Base-by-base conservation (phyloP, 1,139 yeast genomes). In the Saccharomyces hybrid region DNA sequence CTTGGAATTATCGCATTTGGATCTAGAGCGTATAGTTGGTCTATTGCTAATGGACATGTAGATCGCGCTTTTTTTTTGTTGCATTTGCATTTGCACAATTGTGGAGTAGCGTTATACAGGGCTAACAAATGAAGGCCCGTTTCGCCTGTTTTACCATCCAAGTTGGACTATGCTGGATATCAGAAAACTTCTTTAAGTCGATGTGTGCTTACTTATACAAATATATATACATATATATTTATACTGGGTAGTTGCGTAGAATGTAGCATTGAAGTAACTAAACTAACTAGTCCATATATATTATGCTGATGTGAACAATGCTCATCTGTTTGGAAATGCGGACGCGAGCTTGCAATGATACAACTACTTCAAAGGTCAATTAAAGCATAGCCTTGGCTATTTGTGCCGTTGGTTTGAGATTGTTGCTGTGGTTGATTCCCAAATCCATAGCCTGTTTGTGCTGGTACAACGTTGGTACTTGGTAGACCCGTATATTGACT, bases 401-500 rank as follows among this genome's bases (percentile, higher is more conserved):
- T 42, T 49, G 16, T 53, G 60, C 32, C 24, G 55, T 28, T 60
- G 55, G 28, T 55, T 47, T 67, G 71, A 56, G 71, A 71, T 55
- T 67, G 68, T 32, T 61, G 71, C 57, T 73, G 77, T 49, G 60
- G 68, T 52, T 78, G 81, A 64, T 90, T 90, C 44, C 97, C 98
- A 72, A 90, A 90, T 1, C 98, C 98, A 68, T 84, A 90, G 1
- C 98, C 98, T 3, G 98, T 90, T 65, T 87, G 85, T 1, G 86
- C 77, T 7, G 88, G 86, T 51, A 79, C 79, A 56, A 81, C 74
- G 21, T 73, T 74, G 57, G 83, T 73, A 58, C 85, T 71, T 52
- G 85, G 82, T 60, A 88, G 77, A 61, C 96, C 95, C 3, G 93
- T 83, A 65, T 81, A 83, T 64, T 89, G 95, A 46, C 83, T 78